phyloP scores from a whole-genome alignment of 306 rosid species.

The Astragalus membranaceus region DNA sequence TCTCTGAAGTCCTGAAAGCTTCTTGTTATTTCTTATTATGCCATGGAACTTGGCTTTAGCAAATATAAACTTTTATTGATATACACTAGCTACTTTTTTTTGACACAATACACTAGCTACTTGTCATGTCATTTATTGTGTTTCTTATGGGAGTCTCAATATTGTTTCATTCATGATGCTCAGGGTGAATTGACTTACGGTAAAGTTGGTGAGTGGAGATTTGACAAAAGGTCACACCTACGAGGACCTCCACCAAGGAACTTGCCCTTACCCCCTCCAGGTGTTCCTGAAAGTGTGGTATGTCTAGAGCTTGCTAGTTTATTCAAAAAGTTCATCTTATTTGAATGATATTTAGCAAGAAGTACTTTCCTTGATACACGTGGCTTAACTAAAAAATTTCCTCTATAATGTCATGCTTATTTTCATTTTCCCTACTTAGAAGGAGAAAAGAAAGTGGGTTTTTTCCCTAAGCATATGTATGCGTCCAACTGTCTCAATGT shows the following conservation, averaged over 20 bases:
- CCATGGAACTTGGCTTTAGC: constrained; percentile 1
- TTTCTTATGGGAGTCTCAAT: not conserved
- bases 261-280: constrained; percentile 82
- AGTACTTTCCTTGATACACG: not conserved
- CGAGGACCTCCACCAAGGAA: constrained; percentile 82
- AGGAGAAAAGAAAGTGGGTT: constrained; percentile 6
- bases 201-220: constrained; percentile 90
- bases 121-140: not conserved
- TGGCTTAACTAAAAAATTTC: not conserved
- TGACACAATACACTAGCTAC: no score
- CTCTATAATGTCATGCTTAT: not conserved
- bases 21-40: constrained; percentile 8
- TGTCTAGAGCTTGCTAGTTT: constrained; percentile 26
- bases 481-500: no score
- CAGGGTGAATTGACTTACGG: constrained; percentile 94
- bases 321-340: not conserved
- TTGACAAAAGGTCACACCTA: constrained; percentile 86
- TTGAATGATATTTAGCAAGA: constrained; percentile 13
- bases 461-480: not conserved
- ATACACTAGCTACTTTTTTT: no score
- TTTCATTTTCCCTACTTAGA: constrained; percentile 1
- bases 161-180: constrained; percentile 12
- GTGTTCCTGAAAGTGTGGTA: constrained; percentile 99
- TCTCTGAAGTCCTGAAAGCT: not conserved
- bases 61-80: not conserved